These are phyloP conservation scores for Leccinellum albellum DNA, from an alignment of 768 basidiomycete genomes.

Conservation along the genomic window DNA sequence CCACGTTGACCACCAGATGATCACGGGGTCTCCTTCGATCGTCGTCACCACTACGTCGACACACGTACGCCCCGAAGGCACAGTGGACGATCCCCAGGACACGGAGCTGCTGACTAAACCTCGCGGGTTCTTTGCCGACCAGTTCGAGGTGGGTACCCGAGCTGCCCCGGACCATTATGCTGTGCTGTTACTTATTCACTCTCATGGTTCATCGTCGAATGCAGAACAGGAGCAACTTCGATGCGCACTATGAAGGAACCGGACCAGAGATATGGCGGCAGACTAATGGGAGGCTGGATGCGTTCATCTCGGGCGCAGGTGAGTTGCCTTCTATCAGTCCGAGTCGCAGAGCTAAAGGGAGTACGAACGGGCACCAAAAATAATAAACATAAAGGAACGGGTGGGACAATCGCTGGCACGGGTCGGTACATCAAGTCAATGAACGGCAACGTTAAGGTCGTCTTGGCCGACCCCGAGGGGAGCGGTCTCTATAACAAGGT, in stretches of 20 bases:
- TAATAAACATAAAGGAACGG: slow-evolving; percentile 61
- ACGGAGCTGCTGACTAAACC: slow-evolving; percentile 49
- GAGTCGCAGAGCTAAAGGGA: background rate
- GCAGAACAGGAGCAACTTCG: slow-evolving; percentile 80
- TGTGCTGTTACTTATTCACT: background rate
- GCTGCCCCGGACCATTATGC: background rate
- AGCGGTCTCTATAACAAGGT: slow-evolving; percentile 96
- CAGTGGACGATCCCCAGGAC: slow-evolving; percentile 33
- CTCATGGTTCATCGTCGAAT: background rate
- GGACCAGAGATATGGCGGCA: slow-evolving; percentile 96
- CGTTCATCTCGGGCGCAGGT: slow-evolving; percentile 91
- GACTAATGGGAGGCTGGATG: slow-evolving; percentile 75
- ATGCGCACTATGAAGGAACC: slow-evolving; percentile 85
- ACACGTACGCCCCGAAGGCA: slow-evolving; percentile 34
- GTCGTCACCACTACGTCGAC: slow-evolving; percentile 52
- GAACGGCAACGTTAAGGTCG: slow-evolving; percentile 61
- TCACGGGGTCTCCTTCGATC: slow-evolving; percentile 45
- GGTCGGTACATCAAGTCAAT: slow-evolving; percentile 78
- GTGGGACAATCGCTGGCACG: slow-evolving; percentile 88
- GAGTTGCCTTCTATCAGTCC: slow-evolving; percentile 4
- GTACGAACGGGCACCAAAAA: background rate
- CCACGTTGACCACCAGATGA: slow-evolving; percentile 31
- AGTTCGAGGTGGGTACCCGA: slow-evolving; percentile 68
- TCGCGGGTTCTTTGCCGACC: slow-evolving; percentile 91
- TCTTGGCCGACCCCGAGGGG: slow-evolving; percentile 88